phyloP scores from a whole-genome alignment of 139 green algal species.

The Bryopsis sp. region DNA sequence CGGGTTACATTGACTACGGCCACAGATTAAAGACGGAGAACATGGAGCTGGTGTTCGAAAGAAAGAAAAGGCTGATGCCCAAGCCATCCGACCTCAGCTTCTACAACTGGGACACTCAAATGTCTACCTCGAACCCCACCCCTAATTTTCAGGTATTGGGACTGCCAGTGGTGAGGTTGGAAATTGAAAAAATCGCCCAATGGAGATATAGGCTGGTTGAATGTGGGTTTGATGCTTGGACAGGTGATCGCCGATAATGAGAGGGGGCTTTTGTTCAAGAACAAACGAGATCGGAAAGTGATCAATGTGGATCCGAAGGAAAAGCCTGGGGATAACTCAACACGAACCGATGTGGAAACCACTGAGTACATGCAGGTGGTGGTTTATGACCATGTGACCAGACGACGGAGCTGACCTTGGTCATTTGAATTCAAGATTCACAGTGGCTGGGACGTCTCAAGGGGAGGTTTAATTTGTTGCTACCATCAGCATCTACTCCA shows the following conservation, averaged over 20 bases:
- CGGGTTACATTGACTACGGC: conserved; percentile 84
- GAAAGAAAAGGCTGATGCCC: conserved; percentile 63
- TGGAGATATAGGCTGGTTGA: too few species aligned
- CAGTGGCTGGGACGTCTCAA: too few species aligned
- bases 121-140: conserved; percentile 62
- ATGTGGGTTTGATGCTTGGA: too few species aligned
- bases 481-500: too few species aligned
- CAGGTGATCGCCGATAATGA: conserved; percentile 77
- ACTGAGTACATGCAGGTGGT: conserved; percentile 72
- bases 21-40: conserved; percentile 54
- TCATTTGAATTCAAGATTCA: neutral
- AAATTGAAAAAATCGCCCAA: too few species aligned
- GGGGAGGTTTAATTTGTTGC: too few species aligned
- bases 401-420: conserved; percentile 51
- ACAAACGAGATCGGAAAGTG: conserved; percentile 80
- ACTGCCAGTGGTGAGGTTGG: too few species aligned
- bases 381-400: conserved; percentile 78
- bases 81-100: conserved; percentile 73
- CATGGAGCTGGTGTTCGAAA: conserved; percentile 71
- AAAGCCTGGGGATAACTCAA: conserved; percentile 67
- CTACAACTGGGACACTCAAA: conserved; percentile 90
- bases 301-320: conserved; percentile 65
- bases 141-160: conserved; percentile 66
- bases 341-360: conserved; percentile 59
- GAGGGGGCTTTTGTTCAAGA: conserved; percentile 78